Evolutionary conservation across 306 rosid genomes (phyloP), one percentile per base, ranked within the genome.

Genomic region (Prunus salicina): DNA sequence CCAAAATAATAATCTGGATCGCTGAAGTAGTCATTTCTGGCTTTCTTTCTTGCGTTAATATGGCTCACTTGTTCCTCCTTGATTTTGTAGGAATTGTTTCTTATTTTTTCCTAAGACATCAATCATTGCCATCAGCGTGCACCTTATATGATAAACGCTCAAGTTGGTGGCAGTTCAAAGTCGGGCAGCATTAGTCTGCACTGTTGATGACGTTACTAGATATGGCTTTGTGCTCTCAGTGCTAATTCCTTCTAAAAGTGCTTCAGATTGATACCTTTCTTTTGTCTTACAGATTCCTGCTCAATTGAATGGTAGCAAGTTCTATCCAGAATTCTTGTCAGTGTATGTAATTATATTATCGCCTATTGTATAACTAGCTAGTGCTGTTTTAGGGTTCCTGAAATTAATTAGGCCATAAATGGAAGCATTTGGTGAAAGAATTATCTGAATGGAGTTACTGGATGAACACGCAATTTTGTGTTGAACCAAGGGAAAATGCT

Each of bases 401-500:
- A 67, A 73, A 45, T 77, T 65, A 56, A 52, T 64, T 71, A 67
- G 74, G 85, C 78, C 79, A 74, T 64, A 71, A 69, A 76, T 25
- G 86, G 79, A 73, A 46, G 38, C 41, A 24, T 75, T 60, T 80
- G 41, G 57, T 32, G 53, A 12, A 25, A 74, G 64, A 76, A 66
- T 20, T 73, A 49, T 75, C 74, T 52, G n/a, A 53, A 73, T 76
- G 81, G 72, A 85, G 80, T 73, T 76, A 62, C 78, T 83, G 82
- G 83, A 64, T 73, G 74, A 72, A 32, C 76, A 76, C 41, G 69
- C 73, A 67, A 47, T 80, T 78, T 78, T 62, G 56, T 60, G 74
- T 83, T 84, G 83, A 82, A 51, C 73, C 69, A 78, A 60, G 78
- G 89, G 82, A 84, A 85, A 72, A 83, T 83, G 89, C 79, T 80